Evolutionary conservation across 2,329 filamentous ascomycete species (phyloP).

Genomic region (Fusarium musae): DNA sequence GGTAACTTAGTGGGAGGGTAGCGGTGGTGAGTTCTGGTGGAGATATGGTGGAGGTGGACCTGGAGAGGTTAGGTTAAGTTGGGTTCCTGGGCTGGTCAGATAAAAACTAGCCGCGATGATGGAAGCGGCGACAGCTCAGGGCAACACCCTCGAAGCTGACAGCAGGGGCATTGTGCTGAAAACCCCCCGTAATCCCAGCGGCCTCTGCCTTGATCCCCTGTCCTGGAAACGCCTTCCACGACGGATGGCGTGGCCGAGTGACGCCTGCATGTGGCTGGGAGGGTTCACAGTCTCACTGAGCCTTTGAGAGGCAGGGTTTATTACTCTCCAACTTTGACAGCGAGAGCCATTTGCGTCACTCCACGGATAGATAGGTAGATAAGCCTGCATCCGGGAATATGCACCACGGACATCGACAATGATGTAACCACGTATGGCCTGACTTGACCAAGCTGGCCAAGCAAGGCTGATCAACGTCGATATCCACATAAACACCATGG

Average conservation of each 20-base stretch:
- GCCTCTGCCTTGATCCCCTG: constrained; percentile 24
- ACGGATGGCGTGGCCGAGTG: constrained; percentile 33
- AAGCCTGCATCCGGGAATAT: constrained; percentile 21
- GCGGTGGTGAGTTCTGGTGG: constrained; percentile 42
- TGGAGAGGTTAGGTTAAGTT: constrained; percentile 28
- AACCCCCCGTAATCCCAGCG: constrained; percentile 23
- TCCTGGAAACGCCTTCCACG: constrained; percentile 22
- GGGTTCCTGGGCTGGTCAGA: constrained; percentile 7
- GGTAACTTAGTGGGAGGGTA: constrained; percentile 24
- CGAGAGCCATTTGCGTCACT: constrained; percentile 39
- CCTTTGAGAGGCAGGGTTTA: constrained; percentile 2
- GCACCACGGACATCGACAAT: constrained; percentile 13
- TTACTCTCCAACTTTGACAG: constrained; percentile 16
- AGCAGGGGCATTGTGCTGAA: background rate
- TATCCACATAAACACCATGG: constrained; percentile 10
- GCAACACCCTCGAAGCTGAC: constrained; percentile 23
- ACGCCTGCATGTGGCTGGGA: constrained; percentile 34
- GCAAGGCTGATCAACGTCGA: constrained; percentile 10
- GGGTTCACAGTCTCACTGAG: background rate
- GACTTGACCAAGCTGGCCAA: constrained; percentile 4
- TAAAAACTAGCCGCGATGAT: constrained; percentile 41
- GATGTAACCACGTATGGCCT: constrained; percentile 28
- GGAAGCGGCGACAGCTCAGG: constrained; percentile 36
- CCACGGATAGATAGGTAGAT: constrained; percentile 11
- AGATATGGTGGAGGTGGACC: constrained; percentile 40